These are phyloP conservation scores for Pseudodiploospora longispora DNA, from an alignment of 2,329 filamentous ascomycete species.

Conservation along the genomic window DNA sequence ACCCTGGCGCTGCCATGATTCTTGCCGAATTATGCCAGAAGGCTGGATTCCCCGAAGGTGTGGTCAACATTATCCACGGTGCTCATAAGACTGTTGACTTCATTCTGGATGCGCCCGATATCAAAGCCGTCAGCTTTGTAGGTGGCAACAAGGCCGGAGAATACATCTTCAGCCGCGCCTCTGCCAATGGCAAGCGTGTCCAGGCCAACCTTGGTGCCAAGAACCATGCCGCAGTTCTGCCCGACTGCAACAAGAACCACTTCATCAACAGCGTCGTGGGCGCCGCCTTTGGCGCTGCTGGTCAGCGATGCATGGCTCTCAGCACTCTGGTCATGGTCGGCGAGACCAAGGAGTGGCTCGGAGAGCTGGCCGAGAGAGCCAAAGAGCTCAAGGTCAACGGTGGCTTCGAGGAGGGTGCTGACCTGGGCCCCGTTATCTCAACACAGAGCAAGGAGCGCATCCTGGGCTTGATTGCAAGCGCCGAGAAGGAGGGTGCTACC, in stretches of 20 bases:
- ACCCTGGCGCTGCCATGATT: slow-evolving; percentile 79
- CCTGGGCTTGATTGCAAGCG: slow-evolving; percentile 64
- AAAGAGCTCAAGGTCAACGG: slow-evolving; percentile 67
- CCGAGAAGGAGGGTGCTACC: slow-evolving; percentile 72
- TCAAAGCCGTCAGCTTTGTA: slow-evolving; percentile 83
- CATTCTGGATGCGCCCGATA: slow-evolving; percentile 73
- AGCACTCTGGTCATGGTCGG: slow-evolving; percentile 78
- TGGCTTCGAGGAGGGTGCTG: slow-evolving; percentile 72
- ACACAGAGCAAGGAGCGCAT: slow-evolving; percentile 73
- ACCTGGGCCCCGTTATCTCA: slow-evolving; percentile 75
- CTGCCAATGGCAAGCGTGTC: slow-evolving; percentile 79
- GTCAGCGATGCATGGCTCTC: slow-evolving; percentile 80
- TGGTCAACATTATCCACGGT: slow-evolving; percentile 77
- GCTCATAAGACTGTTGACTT: slow-evolving; percentile 76
- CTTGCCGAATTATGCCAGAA: slow-evolving; percentile 71
- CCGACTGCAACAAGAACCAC: slow-evolving; percentile 86
- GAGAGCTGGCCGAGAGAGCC: slow-evolving; percentile 68
- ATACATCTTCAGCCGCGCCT: slow-evolving; percentile 73
- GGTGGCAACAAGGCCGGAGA: slow-evolving; percentile 82
- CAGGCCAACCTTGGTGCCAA: slow-evolving; percentile 84
- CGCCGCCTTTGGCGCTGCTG: slow-evolving; percentile 76
- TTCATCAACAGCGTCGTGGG: slow-evolving; percentile 77
- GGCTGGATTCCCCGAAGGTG: slow-evolving; percentile 74
- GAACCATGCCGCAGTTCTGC: slow-evolving; percentile 78
- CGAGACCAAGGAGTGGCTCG: slow-evolving; percentile 76